Base-by-base conservation (phyloP, 2,329 filamentous ascomycete species). In the Xylariaceae sp. region DNA sequence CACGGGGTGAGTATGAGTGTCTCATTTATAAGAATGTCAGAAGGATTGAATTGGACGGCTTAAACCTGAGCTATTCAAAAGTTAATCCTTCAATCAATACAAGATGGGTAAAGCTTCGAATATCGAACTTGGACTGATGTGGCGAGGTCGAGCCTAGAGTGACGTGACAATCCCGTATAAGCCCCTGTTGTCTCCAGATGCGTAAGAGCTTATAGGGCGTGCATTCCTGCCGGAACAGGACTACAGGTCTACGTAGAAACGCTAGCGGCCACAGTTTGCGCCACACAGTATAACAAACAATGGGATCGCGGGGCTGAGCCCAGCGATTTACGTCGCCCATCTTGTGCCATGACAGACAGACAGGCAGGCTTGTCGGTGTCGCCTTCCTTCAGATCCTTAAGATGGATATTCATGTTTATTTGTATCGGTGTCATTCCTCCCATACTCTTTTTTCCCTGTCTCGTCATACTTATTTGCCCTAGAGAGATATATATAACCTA, bases 101-200 rank as follows among this genome's bases (percentile, higher is more conserved):
- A n/a, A n/a, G n/a, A n/a, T n/a, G n/a, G n/a, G n/a, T n/a, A n/a
- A n/a, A n/a, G n/a, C n/a, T n/a, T n/a, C n/a, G n/a, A n/a, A n/a
- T n/a, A n/a, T n/a, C n/a, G n/a, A n/a, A n/a, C n/a, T n/a, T n/a
- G n/a, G n/a, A n/a, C n/a, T n/a, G n/a, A n/a, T n/a, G n/a, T n/a
- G n/a, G n/a, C n/a, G n/a, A n/a, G n/a, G n/a, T n/a, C n/a, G n/a
- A n/a, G n/a, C n/a, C n/a, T n/a, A n/a, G n/a, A n/a, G n/a, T n/a
- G n/a, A 60, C 57, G 57, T 60, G 53, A 49, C 26, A 31, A 33
- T 60, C 49, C 26, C 54, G 54, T 48, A 19, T 12, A 19, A 3
- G 41, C 21, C 43, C 33, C 16, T 12, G 16, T n/a, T 36, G 21
- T 26, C 33, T 34, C 28, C 36, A 21, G 19, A 12, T n/a, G 17